Percentiles rank a stretch among this genome's conserved stretches.
phyloP scores from a whole-genome alignment of 202 grass and related monocot genomes.

The Elaeis oleifera region DNA sequence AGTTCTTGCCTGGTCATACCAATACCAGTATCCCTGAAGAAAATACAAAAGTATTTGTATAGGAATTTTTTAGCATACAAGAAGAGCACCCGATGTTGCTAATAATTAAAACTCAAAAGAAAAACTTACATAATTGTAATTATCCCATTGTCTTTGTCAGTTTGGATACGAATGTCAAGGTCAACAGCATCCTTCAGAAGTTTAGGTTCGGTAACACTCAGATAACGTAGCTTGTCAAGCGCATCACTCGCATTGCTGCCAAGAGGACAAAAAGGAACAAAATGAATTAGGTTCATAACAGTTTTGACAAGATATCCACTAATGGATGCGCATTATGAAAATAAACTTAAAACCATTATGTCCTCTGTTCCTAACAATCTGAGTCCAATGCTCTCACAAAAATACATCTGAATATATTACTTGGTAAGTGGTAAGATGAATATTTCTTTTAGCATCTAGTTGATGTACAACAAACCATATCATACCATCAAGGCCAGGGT shows the following conservation, averaged over 20 bases:
- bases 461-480: neutral
- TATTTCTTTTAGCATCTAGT: neutral
- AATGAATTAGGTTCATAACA: too few relatives aligned
- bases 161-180: conserved; percentile 70
- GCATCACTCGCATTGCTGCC: conserved; percentile 84
- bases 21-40: conserved; percentile 70
- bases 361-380: too few relatives aligned
- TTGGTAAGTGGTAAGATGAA: too few relatives aligned
- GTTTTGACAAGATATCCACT: too few relatives aligned
- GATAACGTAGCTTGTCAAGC: conserved; percentile 76
- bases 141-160: conserved; percentile 65
- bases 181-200: conserved; percentile 49
- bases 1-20: conserved; percentile 94
- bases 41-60: neutral
- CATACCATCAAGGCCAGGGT: too few relatives aligned
- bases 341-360: too few relatives aligned
- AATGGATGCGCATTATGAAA: too few relatives aligned
- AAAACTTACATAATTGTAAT: conserved; percentile 62
- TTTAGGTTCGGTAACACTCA: conserved; percentile 59
- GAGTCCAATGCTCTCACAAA: too few relatives aligned
- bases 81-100: too few relatives aligned
- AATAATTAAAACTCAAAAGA: too few relatives aligned
- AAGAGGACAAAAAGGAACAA: neutral
- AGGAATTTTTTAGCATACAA: too few relatives aligned
- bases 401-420: too few relatives aligned